phyloP scores from a whole-genome alignment of 2,329 filamentous ascomycete species.

The Chaetoscypha palmicola region DNA sequence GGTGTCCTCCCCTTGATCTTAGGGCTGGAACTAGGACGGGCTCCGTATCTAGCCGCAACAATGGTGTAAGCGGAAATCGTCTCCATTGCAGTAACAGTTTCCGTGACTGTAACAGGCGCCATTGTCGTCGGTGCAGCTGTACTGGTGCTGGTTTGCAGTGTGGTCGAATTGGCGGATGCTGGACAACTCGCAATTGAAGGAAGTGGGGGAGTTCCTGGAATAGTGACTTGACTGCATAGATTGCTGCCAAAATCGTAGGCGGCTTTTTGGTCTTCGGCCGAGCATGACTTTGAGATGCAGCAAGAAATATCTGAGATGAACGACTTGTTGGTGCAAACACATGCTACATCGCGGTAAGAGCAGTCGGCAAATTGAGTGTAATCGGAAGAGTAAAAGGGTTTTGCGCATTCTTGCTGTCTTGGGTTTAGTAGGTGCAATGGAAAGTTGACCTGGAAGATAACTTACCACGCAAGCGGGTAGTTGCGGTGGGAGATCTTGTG shows the following conservation, averaged over 20 bases:
- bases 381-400: conserved; percentile 3
- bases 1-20: too few relatives aligned
- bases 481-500: conserved; percentile 5
- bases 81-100: too few relatives aligned
- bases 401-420: conserved; percentile 6
- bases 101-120: background rate
- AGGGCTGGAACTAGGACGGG: too few relatives aligned
- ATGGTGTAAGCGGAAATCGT: too few relatives aligned
- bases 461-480: conserved; percentile 8
- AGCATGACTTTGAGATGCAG: conserved; percentile 4
- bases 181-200: conserved; percentile 4
- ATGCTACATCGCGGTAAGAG: conserved; percentile 2
- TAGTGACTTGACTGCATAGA: conserved; percentile 4
- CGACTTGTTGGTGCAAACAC: conserved; percentile 2
- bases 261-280: conserved; percentile 3
- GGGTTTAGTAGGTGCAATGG: background rate
- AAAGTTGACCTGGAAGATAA: background rate
- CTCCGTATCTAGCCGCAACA: too few relatives aligned
- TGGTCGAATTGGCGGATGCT: background rate
- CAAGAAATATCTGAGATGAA: conserved; percentile 8
- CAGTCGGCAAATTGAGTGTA: conserved; percentile 4
- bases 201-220: conserved; percentile 6
- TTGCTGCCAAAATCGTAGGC: conserved; percentile 3
- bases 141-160: background rate
- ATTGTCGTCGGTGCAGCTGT: background rate